These are phyloP conservation scores for Sphagnum fallax DNA, from an alignment of 228 moss, liverwort and hornwort species.

Conservation along the genomic window DNA sequence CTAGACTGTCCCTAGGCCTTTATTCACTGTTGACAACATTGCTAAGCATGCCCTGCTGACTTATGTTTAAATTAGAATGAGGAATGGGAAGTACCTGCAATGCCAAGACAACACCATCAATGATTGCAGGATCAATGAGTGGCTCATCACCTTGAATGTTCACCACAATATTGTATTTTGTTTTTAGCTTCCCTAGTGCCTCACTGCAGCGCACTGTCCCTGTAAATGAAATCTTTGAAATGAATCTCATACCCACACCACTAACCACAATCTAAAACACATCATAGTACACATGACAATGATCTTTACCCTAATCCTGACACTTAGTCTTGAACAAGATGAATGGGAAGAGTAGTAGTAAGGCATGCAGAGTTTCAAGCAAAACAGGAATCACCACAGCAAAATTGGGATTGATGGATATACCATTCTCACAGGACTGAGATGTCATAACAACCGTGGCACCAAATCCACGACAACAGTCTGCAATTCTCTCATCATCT, in stretches of 20 bases:
- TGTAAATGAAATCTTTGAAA: constrained; percentile 11
- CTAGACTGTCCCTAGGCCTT: too few relatives aligned
- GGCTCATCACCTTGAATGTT: constrained; percentile 99
- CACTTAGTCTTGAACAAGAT: too few relatives aligned
- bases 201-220: constrained; percentile 94
- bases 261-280: too few relatives aligned
- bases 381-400: too few relatives aligned
- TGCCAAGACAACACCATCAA: constrained; percentile 85
- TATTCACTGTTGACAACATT: too few relatives aligned
- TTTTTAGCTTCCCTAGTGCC: constrained; percentile 42
- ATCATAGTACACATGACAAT: too few relatives aligned
- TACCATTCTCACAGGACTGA: constrained; percentile 75
- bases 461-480: constrained; percentile 81
- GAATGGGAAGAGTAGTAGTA: too few relatives aligned
- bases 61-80: too few relatives aligned
- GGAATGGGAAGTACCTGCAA: constrained; percentile 48
- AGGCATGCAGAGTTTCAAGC: too few relatives aligned
- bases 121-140: constrained; percentile 85
- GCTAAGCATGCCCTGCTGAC: too few relatives aligned
- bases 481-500: constrained; percentile 86
- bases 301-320: too few relatives aligned
- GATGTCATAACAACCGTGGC: constrained; percentile 87
- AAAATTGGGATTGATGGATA: not conserved
- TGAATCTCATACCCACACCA: too few relatives aligned
- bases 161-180: constrained; percentile 69